A percentile compares a stretch with the other conserved stretches of the same genome.
These are phyloP conservation scores for Citrus medica DNA, from an alignment of 345 rosid genomes.

Conservation along the genomic window DNA sequence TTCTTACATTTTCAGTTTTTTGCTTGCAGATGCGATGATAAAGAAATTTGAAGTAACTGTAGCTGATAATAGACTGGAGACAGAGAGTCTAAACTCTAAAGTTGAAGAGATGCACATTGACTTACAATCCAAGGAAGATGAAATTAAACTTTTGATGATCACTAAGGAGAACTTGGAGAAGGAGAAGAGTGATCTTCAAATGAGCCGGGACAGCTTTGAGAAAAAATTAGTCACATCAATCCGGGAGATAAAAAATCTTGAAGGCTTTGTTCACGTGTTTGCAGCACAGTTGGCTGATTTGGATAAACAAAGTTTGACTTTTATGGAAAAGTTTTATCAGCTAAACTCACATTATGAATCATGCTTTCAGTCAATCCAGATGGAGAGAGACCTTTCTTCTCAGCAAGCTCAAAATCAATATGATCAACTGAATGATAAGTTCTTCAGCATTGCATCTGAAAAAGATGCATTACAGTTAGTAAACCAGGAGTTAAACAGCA, in stretches of 20 bases:
- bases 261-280: constrained; percentile 43
- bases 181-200: constrained; percentile 49
- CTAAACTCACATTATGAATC: constrained; percentile 49
- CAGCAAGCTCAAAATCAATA: constrained; percentile 46
- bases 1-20: background rate
- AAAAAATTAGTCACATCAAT: constrained; percentile 42
- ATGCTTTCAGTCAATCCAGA: constrained; percentile 48
- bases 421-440: constrained; percentile 51
- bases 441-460: constrained; percentile 41
- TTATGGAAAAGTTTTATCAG: constrained; percentile 45
- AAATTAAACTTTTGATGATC: constrained; percentile 43
- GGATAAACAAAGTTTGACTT: constrained; percentile 51
- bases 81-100: constrained; percentile 53
- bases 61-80: constrained; percentile 36
- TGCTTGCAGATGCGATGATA: constrained; percentile 50
- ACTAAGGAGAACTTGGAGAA: constrained; percentile 54
- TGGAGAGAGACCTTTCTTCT: constrained; percentile 46
- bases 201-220: constrained; percentile 44
- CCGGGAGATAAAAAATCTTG: constrained; percentile 51
- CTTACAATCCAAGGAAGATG: constrained; percentile 53
- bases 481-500: constrained; percentile 40
- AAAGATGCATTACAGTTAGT: constrained; percentile 48
- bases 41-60: constrained; percentile 44
- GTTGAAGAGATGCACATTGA: constrained; percentile 48
- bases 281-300: constrained; percentile 51